Evolutionary conservation across 2,329 filamentous ascomycete genomes (phyloP).

Genomic region (Cercospora beticola): DNA sequence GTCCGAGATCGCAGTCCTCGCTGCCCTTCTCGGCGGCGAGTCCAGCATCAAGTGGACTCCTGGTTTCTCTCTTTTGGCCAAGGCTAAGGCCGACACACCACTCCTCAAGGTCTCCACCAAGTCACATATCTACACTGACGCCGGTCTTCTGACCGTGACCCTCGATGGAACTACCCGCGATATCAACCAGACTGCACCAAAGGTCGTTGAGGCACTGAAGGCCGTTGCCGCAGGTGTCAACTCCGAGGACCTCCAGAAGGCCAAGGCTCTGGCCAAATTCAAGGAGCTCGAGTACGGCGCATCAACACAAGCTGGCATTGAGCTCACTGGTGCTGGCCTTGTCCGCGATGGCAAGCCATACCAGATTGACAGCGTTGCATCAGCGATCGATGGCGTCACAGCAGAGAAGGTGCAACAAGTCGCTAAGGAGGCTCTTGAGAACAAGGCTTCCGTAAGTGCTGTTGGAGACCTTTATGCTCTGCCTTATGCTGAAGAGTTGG

Average conservation of each 20-base stretch:
- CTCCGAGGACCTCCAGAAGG: constrained; percentile 88
- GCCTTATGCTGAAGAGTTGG: constrained; percentile 91
- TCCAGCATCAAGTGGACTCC: constrained; percentile 93
- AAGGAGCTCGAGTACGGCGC: constrained; percentile 80
- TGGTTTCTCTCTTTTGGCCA: constrained; percentile 86
- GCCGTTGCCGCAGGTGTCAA: constrained; percentile 68
- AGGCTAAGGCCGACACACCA: constrained; percentile 67
- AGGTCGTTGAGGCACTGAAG: constrained; percentile 79
- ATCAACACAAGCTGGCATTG: constrained; percentile 71
- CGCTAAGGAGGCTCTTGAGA: constrained; percentile 81
- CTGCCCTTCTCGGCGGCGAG: constrained; percentile 84
- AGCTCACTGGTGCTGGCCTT: constrained; percentile 80
- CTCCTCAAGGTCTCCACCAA: constrained; percentile 69
- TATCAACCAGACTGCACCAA: constrained; percentile 71
- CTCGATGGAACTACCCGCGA: constrained; percentile 72
- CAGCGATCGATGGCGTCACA: constrained; percentile 77
- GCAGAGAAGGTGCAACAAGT: constrained; percentile 85
- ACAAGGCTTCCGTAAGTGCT: constrained; percentile 83
- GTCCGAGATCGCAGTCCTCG: constrained; percentile 84
- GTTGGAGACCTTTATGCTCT: constrained; percentile 90
- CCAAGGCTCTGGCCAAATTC: constrained; percentile 90
- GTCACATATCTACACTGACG: constrained; percentile 87
- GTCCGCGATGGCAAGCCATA: constrained; percentile 79
- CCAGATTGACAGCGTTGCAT: constrained; percentile 76
- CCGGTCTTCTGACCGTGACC: constrained; percentile 82